These are phyloP conservation scores for Candida montana DNA, from an alignment of 805 yeast genomes.

Conservation along the genomic window DNA sequence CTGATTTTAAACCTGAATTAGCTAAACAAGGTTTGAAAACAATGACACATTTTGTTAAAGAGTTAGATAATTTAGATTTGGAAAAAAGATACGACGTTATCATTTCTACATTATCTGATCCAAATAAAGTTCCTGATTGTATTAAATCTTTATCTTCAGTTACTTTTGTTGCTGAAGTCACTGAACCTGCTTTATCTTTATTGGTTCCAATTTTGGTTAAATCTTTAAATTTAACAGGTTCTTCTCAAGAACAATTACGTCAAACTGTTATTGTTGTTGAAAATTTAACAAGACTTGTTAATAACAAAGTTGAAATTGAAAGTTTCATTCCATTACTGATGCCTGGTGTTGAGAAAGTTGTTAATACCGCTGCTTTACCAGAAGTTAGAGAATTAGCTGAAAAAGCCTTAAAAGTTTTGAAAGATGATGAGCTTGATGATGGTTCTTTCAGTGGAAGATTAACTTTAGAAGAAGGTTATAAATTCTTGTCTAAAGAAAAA, in stretches of 20 bases:
- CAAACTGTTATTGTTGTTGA: slow-evolving; percentile 95
- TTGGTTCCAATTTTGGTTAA: slow-evolving; percentile 89
- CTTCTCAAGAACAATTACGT: slow-evolving; percentile 93
- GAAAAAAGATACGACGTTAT: slow-evolving; percentile 79
- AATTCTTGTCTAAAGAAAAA: slow-evolving; percentile 32
- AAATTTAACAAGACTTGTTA: slow-evolving; percentile 90
- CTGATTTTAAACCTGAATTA: slow-evolving; percentile 95
- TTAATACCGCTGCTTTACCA: slow-evolving; percentile 86
- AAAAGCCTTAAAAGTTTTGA: slow-evolving; percentile 77
- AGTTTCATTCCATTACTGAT: slow-evolving; percentile 75
- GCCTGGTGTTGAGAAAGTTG: slow-evolving; percentile 91
- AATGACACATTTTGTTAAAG: slow-evolving; percentile 65
- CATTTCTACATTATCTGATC: slow-evolving; percentile 86
- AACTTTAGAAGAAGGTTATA: slow-evolving; percentile 45
- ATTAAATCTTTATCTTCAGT: slow-evolving; percentile 87
- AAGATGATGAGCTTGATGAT: slow-evolving; percentile 71
- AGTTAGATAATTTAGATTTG: slow-evolving; percentile 89
- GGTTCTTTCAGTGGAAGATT: slow-evolving; percentile 78
- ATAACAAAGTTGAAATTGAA: slow-evolving; percentile 88
- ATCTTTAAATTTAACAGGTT: slow-evolving; percentile 74
- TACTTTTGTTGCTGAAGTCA: slow-evolving; percentile 97
- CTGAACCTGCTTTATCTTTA: slow-evolving; percentile 88
- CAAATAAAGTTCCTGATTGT: slow-evolving; percentile 81
- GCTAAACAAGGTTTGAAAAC: slow-evolving; percentile 78
- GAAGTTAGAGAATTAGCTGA: slow-evolving; percentile 92